phyloP scores from a whole-genome alignment of 352 stramenopile species.

The Globisporangium camurandrum region DNA sequence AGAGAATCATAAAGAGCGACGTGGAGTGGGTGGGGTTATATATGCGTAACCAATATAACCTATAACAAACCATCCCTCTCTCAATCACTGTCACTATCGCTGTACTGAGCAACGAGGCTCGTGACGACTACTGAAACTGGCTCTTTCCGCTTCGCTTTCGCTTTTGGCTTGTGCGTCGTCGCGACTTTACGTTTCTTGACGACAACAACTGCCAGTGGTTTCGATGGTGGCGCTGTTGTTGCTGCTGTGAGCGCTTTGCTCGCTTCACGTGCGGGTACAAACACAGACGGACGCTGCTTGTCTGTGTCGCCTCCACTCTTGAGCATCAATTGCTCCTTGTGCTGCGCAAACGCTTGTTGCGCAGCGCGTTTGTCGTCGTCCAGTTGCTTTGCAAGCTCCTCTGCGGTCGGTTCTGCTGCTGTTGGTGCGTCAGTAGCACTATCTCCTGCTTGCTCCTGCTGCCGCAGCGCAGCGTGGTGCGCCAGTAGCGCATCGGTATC shows the following conservation, averaged over 20 bases:
- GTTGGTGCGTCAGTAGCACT: slow-evolving; percentile 10
- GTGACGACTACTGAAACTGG: slow-evolving; percentile 24
- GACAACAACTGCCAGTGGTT: slow-evolving; percentile 15
- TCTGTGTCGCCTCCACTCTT: no score
- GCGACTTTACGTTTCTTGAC: slow-evolving; percentile 24
- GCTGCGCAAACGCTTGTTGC: slow-evolving; percentile 44
- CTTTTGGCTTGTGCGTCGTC: slow-evolving; percentile 18
- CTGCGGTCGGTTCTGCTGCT: slow-evolving; percentile 14
- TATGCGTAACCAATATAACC: no score
- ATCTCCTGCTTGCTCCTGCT: not conserved
- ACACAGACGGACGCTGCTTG: not conserved
- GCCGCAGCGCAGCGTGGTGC: slow-evolving; percentile 21
- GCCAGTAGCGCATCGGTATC: slow-evolving; percentile 76
- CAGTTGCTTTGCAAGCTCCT: slow-evolving; percentile 38
- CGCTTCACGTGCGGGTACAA: no score
- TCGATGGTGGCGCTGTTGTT: not conserved
- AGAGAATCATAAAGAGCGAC: no score
- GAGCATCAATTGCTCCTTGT: no score
- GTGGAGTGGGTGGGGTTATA: no score
- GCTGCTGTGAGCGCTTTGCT: no score
- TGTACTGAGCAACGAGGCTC: slow-evolving; percentile 74
- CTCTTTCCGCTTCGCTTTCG: slow-evolving; percentile 26
- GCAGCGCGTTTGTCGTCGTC: slow-evolving; percentile 45
- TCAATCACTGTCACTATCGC: slow-evolving; percentile 43
- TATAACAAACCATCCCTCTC: not conserved